phyloP scores from a whole-genome alignment of 805 yeast genomes.

The Sugiyamaella qingdaonensis region DNA sequence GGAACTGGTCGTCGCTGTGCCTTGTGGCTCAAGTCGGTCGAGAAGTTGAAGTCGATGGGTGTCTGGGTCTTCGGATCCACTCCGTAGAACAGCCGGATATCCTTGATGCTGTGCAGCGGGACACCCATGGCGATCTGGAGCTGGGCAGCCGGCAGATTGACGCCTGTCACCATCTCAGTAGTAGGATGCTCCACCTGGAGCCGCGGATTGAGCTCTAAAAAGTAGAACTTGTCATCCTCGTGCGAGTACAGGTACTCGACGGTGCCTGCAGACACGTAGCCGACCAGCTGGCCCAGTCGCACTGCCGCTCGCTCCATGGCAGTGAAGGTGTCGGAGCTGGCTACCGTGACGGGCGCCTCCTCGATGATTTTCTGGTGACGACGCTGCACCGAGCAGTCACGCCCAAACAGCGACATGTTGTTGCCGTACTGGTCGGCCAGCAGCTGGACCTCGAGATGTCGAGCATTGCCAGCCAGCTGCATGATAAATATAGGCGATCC shows the following conservation, averaged over 20 bases:
- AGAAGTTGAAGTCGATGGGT: constrained; percentile 86
- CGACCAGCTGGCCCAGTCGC: constrained; percentile 92
- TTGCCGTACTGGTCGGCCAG: constrained; percentile 98
- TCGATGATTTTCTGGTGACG: constrained; percentile 98
- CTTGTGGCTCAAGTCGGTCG: constrained; percentile 61
- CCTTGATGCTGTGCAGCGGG: constrained; percentile 91
- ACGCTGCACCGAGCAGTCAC: constrained; percentile 99
- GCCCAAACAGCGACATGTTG: constrained; percentile 93
- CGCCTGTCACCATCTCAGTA: constrained; percentile 99
- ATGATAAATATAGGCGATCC: constrained; percentile 98
- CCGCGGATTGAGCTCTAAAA: constrained; percentile 96
- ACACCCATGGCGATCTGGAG: constrained; percentile 99
- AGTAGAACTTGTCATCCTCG: constrained; percentile 90
- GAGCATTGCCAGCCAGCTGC: constrained; percentile 95
- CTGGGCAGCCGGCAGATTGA: constrained; percentile 97
- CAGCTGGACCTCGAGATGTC: constrained; percentile 97
- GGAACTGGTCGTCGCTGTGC: constrained; percentile 92
- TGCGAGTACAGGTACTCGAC: constrained; percentile 96
- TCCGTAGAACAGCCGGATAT: constrained; percentile 88
- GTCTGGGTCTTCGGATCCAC: constrained; percentile 92
- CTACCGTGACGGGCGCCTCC: constrained; percentile 98
- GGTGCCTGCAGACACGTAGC: constrained; percentile 98
- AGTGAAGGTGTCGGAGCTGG: constrained; percentile 76
- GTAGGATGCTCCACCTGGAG: constrained; percentile 99
- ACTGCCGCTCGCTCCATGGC: constrained; percentile 97